A percentile compares a stretch with the other conserved stretches of the same genome.
Conservation (phyloP, 345 rosid species). For the Lepidium aucheri region DNA sequence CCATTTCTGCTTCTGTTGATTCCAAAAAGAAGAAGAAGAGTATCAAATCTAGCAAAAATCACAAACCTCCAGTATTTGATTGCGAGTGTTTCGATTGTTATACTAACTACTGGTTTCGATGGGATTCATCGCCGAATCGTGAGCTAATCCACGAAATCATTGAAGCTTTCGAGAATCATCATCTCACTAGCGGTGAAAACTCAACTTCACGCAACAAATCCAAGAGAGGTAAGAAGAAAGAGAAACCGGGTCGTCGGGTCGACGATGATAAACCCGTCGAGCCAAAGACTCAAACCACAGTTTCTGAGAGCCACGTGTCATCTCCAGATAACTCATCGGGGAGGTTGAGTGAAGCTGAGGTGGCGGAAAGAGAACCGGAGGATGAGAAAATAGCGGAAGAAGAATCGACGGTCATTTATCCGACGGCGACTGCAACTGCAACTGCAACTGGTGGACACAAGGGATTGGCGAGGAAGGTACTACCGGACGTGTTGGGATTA, state of each 20-base stretch:
- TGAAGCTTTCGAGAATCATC: constrained; percentile 75
- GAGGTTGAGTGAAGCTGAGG: constrained; percentile 17
- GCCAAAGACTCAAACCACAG: neutral
- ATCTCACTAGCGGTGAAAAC: constrained; percentile 32
- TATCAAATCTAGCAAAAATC: constrained; percentile 18
- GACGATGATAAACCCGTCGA: neutral
- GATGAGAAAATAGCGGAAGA: neutral
- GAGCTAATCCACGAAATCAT: constrained; percentile 76
- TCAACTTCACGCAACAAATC: constrained; percentile 21
- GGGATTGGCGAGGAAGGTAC: constrained; percentile 85
- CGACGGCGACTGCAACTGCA: constrained; percentile 18
- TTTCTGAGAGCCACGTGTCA: constrained; percentile 10
- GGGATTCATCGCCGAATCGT: constrained; percentile 86
- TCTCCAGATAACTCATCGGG: constrained; percentile 3
- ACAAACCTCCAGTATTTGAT: constrained; percentile 43
- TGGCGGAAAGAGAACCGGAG: constrained; percentile 2
- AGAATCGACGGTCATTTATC: constrained; percentile 4
- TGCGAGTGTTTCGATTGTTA: constrained; percentile 93
- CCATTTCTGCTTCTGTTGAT: constrained; percentile 9
- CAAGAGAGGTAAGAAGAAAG: constrained; percentile 36
- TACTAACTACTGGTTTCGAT: constrained; percentile 72
- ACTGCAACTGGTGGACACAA: constrained; percentile 32
- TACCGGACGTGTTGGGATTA: constrained; percentile 92
- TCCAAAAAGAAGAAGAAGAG: constrained; percentile 32
- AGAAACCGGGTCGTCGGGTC: constrained; percentile 33